Evolutionary conservation across 148 eudicot genomes (phyloP).

Genomic region (Fagopyrum esculentum): DNA sequence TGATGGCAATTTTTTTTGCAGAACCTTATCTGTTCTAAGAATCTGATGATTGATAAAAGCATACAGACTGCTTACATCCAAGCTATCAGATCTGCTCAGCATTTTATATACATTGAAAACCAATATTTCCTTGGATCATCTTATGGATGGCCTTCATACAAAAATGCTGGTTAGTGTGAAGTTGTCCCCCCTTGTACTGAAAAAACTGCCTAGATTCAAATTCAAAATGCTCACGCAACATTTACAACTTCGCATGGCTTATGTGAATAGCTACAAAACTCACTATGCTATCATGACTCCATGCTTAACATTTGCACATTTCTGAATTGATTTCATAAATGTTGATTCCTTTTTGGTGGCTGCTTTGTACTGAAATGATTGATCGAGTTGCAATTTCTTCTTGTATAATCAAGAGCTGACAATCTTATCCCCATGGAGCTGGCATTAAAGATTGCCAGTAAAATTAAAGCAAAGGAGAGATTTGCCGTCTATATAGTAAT

Average conservation of each 20-base stretch:
- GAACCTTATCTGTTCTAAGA: constrained; percentile 75
- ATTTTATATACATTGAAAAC: constrained; percentile 85
- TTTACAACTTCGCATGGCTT: not conserved
- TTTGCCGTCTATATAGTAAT: constrained; percentile 46
- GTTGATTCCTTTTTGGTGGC: not conserved
- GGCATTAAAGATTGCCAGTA: constrained; percentile 53
- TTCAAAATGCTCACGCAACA: constrained; percentile 1
- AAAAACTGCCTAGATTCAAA: not conserved
- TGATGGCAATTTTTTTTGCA: constrained; percentile 22
- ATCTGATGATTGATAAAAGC: constrained; percentile 82
- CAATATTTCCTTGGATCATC: constrained; percentile 96
- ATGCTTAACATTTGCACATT: not conserved
- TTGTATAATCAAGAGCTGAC: constrained; percentile 49
- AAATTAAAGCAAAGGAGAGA: constrained; percentile 48
- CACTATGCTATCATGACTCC: not conserved
- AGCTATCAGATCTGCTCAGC: constrained; percentile 97
- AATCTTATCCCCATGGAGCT: constrained; percentile 66
- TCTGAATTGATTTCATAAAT: not conserved
- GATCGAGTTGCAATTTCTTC: constrained; percentile 16
- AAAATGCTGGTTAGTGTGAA: constrained; percentile 59
- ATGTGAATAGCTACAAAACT: not conserved
- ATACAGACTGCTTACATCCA: constrained; percentile 93
- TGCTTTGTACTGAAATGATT: not conserved
- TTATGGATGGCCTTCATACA: constrained; percentile 92
- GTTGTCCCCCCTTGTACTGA: not conserved